Evolutionary conservation across 176 grass and related monocot genomes (phyloP), one percentile per base, ranked within the genome.

Genomic region (Chloris gayana): DNA sequence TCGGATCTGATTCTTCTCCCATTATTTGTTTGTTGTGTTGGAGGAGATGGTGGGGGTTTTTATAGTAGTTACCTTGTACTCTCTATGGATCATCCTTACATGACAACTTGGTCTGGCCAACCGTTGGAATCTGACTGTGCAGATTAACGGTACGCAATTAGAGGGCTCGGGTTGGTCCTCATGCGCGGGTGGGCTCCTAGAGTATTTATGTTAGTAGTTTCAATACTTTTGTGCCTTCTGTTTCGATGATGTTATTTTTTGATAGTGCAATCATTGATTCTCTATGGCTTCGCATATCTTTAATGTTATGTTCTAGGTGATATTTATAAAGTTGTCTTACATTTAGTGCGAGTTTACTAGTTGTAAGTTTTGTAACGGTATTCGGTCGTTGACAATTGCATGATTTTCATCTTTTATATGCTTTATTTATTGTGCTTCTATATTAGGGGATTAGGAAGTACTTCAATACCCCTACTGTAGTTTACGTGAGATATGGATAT

Each of bases 1-100:
- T 80, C 5, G 15, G n/a, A 4, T 45, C 66, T 60, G 53, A 15
- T 69, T 69, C 4, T 13, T 70, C 6, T 70, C 24, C 22, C 17
- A 17, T 24, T 27, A 41, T 70, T 46, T 70, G 53, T 60, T 81
- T 69, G 56, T 22, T 71, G 56, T 44, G 39, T 79, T 70, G 66
- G 64, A 69, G 65, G 33, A 37, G 31, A 47, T 80, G 24, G 39
- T 70, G 21, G 19, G 47, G 56, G 24, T 35, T 15, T 62, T 29
- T 62, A 62, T 76, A 59, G 61, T 31, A 29, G 58, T 61, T 61
- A 29, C 25, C 59, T 25, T n/a, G 24, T 26, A 4, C 26, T 30
- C 59, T 64, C 58, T 32, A 30, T 30, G 27, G 58, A 62, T 24
- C 56, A 22, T 62, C 74, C 31, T 68, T 24, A 22, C 50, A 32